Evolutionary conservation across 2,329 filamentous ascomycete genomes (phyloP), one percentile per base, ranked within the genome.

Genomic region (Pseudomassariella vexata): DNA sequence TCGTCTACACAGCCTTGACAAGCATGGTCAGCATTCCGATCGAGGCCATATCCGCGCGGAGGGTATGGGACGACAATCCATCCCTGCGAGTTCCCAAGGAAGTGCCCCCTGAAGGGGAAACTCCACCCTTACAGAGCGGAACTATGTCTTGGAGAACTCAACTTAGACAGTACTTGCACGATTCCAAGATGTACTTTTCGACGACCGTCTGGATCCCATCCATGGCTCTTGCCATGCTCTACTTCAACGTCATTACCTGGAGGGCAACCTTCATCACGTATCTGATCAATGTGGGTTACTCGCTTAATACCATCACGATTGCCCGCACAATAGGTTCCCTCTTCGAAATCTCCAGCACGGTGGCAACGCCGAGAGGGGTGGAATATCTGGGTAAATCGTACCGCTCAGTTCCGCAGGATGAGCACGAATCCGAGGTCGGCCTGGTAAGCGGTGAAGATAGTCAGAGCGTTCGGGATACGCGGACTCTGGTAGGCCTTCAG

Each of bases 211-310:
- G 59, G 53, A 45, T 63, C 5, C 60, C 70, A 1, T 75, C 70
- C 0, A 51, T 73, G 9, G 59, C 70, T 3, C 47, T 73, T 6
- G 62, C 65, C 8, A 46, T 74, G 4, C 59, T 75, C 10, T 70
- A 75, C 44, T 55, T 76, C 20, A 76, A 72, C 2, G 69, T 74
- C 11, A 53, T 77, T 11, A 66, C 68, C 1, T 76, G 74, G 44
- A 58, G 65, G 1, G 64, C 65, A 2, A 70, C 70, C 6, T 74
- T 76, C 60, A 58, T 73, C 24, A 75, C 71, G 1, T 76, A 70
- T 37, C 54, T 76, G 4, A 57, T 76, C 4, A 63, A 64, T 22
- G 52, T 59, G 4, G 68, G 67, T 0, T 71, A 70, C 37, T 67
- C 53, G 0, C 56, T 70, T 4, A 52, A 63, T 7, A 46, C 60